phyloP scores from a whole-genome alignment of 2,329 filamentous ascomycete species.

The Scytalidium sp. region DNA sequence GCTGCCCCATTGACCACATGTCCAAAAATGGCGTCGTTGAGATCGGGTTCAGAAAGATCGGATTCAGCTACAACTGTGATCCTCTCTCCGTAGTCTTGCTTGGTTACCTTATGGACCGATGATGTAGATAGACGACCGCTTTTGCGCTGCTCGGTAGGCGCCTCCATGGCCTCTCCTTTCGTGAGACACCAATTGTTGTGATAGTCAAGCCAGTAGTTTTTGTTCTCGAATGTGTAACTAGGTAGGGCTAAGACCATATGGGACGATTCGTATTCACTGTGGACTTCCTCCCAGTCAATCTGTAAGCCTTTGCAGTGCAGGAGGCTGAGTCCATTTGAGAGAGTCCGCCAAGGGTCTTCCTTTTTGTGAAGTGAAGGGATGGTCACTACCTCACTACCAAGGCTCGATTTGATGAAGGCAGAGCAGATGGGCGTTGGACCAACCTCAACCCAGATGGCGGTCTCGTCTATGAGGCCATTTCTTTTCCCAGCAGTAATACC shows the following conservation, averaged over 20 bases:
- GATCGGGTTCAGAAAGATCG: constrained; percentile 48
- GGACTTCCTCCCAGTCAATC: constrained; percentile 57
- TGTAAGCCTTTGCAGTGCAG: constrained; percentile 60
- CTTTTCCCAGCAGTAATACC: constrained; percentile 59
- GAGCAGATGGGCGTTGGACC: constrained; percentile 69
- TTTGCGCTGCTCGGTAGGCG: constrained; percentile 48
- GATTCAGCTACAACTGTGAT: constrained; percentile 51
- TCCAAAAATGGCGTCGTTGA: constrained; percentile 52
- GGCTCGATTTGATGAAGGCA: constrained; percentile 62
- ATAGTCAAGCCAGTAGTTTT: constrained; percentile 48
- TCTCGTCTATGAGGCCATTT: constrained; percentile 58
- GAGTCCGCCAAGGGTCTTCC: constrained; percentile 54
- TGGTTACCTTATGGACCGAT: constrained; percentile 35
- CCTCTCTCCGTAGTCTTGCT: constrained; percentile 47
- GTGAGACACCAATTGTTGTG: constrained; percentile 58
- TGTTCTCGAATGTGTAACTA: constrained; percentile 59
- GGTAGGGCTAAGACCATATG: constrained; percentile 55
- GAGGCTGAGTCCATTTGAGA: constrained; percentile 48
- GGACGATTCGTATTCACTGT: constrained; percentile 49
- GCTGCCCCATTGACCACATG: constrained; percentile 57
- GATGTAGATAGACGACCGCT: constrained; percentile 34
- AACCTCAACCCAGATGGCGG: constrained; percentile 68
- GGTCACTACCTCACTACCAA: constrained; percentile 37
- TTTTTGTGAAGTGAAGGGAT: constrained; percentile 46
- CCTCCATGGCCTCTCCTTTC: constrained; percentile 51